Conservation (phyloP, 1,284 basidiomycete genomes). For the Leccinum pallidistipes region DNA sequence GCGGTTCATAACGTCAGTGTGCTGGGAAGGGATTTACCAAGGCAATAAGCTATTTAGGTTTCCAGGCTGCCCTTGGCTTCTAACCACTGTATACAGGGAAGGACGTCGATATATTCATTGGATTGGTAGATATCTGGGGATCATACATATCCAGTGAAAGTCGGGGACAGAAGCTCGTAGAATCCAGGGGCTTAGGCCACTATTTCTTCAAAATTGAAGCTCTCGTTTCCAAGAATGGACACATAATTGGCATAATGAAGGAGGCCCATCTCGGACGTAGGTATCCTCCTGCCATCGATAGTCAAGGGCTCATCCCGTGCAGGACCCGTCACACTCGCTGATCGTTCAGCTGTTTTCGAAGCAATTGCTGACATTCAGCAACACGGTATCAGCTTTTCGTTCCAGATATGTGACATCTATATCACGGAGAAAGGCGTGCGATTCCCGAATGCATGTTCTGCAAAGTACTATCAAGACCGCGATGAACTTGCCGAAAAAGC, state of each 20-base stretch:
- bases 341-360: conserved; percentile 43
- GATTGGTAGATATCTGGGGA: conserved; percentile 31
- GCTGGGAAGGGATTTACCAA: conserved; percentile 35
- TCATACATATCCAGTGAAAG: conserved; percentile 37
- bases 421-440: conserved; percentile 34
- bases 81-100: conserved; percentile 17
- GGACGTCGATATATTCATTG: conserved; percentile 39
- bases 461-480: conserved; percentile 19
- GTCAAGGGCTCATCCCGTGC: conserved; percentile 13
- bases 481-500: conserved; percentile 29
- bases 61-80: neutral
- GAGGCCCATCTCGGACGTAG: conserved; percentile 44
- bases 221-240: conserved; percentile 43
- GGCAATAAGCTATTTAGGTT: conserved; percentile 13
- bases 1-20: conserved; percentile 20
- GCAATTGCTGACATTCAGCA: conserved; percentile 42
- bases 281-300: conserved; percentile 6
- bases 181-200: conserved; percentile 36
- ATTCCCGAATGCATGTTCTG: conserved; percentile 27
- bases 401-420: conserved; percentile 30
- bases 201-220: conserved; percentile 46
- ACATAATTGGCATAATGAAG: conserved; percentile 45
- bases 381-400: conserved; percentile 33
- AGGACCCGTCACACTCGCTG: conserved; percentile 33
- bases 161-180: conserved; percentile 34